A percentile compares a stretch with the other conserved stretches of the same genome.
Evolutionary conservation across 1,139 yeast species (phyloP).

Genomic region (Hansenula lynferdii): DNA sequence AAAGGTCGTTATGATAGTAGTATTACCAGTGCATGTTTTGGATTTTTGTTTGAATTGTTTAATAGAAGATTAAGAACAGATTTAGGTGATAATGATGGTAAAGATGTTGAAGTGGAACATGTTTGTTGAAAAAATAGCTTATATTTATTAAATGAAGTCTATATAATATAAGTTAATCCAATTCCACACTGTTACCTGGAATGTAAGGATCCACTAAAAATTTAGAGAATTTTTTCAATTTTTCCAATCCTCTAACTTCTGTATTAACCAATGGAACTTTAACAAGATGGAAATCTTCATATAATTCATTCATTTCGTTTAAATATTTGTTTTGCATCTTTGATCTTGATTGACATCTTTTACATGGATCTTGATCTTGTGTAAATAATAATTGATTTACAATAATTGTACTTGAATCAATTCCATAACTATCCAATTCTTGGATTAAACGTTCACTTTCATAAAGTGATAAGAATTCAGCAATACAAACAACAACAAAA

Average conservation of each 20-base stretch:
- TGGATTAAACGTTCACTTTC: constrained; percentile 98
- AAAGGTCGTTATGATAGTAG: constrained; percentile 81
- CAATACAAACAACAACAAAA: constrained; percentile 94
- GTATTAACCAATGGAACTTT: constrained; percentile 92
- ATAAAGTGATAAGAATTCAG: constrained; percentile 90
- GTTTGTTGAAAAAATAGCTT: constrained; percentile 54
- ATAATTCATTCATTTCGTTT: constrained; percentile 90
- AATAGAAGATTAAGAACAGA: constrained; percentile 64
- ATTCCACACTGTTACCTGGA: constrained; percentile 46
- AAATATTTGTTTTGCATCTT: constrained; percentile 94
- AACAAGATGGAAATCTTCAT: constrained; percentile 91
- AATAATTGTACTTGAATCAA: constrained; percentile 94
- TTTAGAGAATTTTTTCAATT: constrained; percentile 71
- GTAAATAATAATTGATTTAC: constrained; percentile 92
- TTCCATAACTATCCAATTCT: constrained; percentile 88
- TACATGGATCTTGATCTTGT: constrained; percentile 62
- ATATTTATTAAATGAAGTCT: no score
- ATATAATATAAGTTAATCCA: no score
- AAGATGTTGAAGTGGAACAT: constrained; percentile 46
- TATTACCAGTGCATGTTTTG: constrained; percentile 61
- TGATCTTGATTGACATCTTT: constrained; percentile 89
- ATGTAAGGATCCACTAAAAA: constrained; percentile 67
- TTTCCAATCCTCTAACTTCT: constrained; percentile 89
- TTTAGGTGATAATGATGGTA: constrained; percentile 57
- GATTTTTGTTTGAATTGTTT: constrained; percentile 66